These are phyloP conservation scores for Cytospora paraplurivora DNA, from an alignment of 2,329 filamentous ascomycete species.

Conservation along the genomic window DNA sequence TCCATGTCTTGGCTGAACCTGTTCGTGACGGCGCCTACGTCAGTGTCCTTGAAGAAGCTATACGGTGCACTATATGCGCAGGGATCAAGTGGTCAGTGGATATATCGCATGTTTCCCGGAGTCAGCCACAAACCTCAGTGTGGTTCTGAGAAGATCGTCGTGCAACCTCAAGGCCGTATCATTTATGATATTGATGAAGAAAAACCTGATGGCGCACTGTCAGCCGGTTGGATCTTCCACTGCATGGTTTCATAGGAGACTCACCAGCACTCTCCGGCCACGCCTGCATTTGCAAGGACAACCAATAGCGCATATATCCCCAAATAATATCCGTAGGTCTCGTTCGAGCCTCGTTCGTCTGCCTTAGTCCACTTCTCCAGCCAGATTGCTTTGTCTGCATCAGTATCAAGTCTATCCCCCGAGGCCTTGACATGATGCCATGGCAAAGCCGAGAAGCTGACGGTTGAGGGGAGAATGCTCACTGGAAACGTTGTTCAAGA, in stretches of 20 bases:
- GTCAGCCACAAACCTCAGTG: not conserved
- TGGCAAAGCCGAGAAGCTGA: not conserved
- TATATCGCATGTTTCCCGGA: no score
- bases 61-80: no score
- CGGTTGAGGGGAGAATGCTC: not conserved
- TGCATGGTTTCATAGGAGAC: no score
- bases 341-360: conserved; percentile 3
- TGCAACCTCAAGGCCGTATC: conserved; percentile 23
- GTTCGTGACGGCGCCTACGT: conserved; percentile 1
- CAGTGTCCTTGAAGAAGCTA: not conserved
- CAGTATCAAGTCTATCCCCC: not conserved
- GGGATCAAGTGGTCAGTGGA: no score
- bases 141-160: conserved; percentile 19
- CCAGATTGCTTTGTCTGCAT: conserved; percentile 20
- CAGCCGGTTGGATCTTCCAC: not conserved
- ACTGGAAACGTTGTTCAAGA: no score
- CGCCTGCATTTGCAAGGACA: conserved; percentile 10
- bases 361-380: conserved; percentile 20
- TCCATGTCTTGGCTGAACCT: conserved; percentile 23
- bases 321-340: conserved; percentile 21
- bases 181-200: conserved; percentile 20
- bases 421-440: no score
- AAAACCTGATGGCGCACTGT: conserved; percentile 7
- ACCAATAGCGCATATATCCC: conserved; percentile 24
- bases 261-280: conserved; percentile 11